A percentile compares a stretch with the other conserved stretches of the same genome.
These are phyloP conservation scores for Aspergillus aculeatinus DNA, from an alignment of 2,329 filamentous ascomycete species.

Conservation along the genomic window DNA sequence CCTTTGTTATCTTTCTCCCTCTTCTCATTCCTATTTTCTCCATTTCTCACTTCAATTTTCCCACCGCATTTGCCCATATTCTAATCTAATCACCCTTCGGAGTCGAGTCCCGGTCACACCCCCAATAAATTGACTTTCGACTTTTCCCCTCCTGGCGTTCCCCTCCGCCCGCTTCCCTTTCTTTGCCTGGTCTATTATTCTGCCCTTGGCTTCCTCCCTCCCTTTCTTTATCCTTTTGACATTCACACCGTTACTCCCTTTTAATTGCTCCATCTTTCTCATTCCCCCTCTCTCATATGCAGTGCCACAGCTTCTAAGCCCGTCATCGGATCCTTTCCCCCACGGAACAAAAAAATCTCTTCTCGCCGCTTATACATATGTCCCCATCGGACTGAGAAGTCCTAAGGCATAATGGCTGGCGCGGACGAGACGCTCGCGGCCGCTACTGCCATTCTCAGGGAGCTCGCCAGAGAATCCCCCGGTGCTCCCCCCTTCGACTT, in stretches of 20 bases:
- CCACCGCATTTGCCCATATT: constrained; percentile 10
- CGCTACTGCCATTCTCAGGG: constrained; percentile 47
- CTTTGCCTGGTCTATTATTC: constrained; percentile 5
- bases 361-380: constrained; percentile 19
- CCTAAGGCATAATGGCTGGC: constrained; percentile 46
- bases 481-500: constrained; percentile 39
- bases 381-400: constrained; percentile 23
- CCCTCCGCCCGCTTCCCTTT: constrained; percentile 9
- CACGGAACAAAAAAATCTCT: constrained; percentile 2
- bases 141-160: constrained; percentile 4
- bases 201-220: constrained; percentile 1
- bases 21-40: background rate
- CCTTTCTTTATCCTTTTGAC: constrained; percentile 7
- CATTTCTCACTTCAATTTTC: constrained; percentile 1
- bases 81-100: constrained; percentile 5
- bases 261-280: constrained; percentile 2
- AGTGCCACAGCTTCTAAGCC: background rate
- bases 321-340: background rate
- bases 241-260: background rate
- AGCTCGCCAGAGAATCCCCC: constrained; percentile 44
- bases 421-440: constrained; percentile 50
- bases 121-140: constrained; percentile 2
- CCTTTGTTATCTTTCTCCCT: background rate
- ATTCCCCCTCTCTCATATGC: constrained; percentile 9
- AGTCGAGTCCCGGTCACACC: constrained; percentile 4